Evolutionary conservation across 202 grass and related monocot genomes (phyloP).

Genomic region (Sporobolus alterniflorus): DNA sequence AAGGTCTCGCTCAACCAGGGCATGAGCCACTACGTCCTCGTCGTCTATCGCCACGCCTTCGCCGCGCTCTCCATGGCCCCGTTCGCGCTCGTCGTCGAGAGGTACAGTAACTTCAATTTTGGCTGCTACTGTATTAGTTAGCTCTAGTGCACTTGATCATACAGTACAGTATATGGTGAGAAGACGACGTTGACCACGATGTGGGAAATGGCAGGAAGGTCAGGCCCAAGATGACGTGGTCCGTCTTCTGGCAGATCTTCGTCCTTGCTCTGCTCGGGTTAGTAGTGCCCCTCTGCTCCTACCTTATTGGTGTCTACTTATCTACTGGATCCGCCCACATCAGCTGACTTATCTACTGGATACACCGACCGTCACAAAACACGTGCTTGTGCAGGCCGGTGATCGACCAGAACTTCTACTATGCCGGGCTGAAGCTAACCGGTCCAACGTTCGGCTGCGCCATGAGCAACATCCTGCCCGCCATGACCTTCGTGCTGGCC

Average conservation of each 20-base stretch:
- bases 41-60: constrained; percentile 92
- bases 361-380: not conserved
- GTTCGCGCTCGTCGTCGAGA: constrained; percentile 75
- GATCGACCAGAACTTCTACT: constrained; percentile 97
- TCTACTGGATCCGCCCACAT: no score
- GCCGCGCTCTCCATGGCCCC: constrained; percentile 79
- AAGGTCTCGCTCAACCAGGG: constrained; percentile 86
- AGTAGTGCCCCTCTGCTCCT: not conserved
- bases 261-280: constrained; percentile 75
- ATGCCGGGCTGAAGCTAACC: constrained; percentile 69
- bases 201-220: constrained; percentile 50
- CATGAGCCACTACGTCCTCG: constrained; percentile 95
- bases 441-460: constrained; percentile 84
- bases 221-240: constrained; percentile 66
- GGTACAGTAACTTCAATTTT: constrained; percentile 55
- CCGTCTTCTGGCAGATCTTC: constrained; percentile 77
- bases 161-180: no score
- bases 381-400: constrained; percentile 59
- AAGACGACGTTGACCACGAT: not conserved
- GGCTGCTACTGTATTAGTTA: no score
- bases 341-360: no score
- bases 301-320: not conserved
- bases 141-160: not conserved
- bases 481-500: constrained; percentile 84
- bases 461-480: constrained; percentile 88